Conservation (phyloP, 345 rosid genomes). For the Gossypium longicalyx region DNA sequence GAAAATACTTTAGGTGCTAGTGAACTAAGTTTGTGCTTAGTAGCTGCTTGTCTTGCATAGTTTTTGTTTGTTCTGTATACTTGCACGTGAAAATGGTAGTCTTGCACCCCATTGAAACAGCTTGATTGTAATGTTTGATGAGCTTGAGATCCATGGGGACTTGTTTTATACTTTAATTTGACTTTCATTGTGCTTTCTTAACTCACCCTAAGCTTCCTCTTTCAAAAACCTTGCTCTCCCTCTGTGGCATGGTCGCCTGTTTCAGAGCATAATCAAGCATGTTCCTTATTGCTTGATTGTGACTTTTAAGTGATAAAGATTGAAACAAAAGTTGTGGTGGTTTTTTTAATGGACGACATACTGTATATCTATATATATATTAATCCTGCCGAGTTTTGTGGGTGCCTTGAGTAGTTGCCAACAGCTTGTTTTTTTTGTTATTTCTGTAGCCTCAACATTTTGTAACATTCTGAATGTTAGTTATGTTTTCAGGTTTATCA, state of each 20-base stretch:
- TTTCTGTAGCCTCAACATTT: not conserved
- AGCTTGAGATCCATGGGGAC: not conserved
- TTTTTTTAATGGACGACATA: not conserved
- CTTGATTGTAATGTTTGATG: not conserved
- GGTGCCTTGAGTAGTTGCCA: not conserved
- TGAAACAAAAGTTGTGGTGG: too few relatives aligned
- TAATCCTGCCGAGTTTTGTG: not conserved
- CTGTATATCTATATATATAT: not conserved
- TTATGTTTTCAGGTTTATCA: conserved; percentile 62
- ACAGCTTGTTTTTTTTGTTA: not conserved
- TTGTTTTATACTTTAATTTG: not conserved
- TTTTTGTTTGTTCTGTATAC: not conserved
- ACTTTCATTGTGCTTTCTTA: not conserved
- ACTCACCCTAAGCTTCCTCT: not conserved
- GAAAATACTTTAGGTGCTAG: not conserved
- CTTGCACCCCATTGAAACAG: not conserved
- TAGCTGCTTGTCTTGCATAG: not conserved
- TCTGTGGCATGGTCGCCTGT: not conserved
- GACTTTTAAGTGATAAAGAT: not conserved
- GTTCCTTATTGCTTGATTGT: not conserved
- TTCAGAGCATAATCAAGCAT: not conserved
- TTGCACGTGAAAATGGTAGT: not conserved
- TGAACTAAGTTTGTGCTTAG: not conserved
- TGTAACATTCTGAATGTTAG: not conserved
- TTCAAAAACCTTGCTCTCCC: not conserved